These are phyloP conservation scores for Pleurotus ostreatus DNA, from an alignment of 768 basidiomycete genomes.

Conservation along the genomic window DNA sequence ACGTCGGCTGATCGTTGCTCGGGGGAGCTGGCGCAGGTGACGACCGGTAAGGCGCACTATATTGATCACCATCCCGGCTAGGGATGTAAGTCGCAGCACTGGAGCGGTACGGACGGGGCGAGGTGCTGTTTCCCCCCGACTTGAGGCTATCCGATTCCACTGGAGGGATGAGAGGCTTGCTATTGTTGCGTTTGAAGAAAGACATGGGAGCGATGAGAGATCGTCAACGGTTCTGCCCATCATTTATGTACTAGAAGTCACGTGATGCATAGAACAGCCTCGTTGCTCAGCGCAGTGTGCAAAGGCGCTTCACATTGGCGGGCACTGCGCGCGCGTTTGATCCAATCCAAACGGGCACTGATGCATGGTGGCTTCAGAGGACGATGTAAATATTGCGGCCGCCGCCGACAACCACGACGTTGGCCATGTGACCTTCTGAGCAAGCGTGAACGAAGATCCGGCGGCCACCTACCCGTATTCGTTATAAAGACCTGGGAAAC, in stretches of 20 bases:
- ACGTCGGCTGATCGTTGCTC: constrained; percentile 14
- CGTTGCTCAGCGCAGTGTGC: no score
- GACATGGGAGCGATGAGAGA: constrained; percentile 40
- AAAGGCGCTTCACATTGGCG: no score
- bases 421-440: neutral
- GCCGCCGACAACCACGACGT: neutral
- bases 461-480: neutral
- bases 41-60: constrained; percentile 25
- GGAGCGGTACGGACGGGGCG: constrained; percentile 43
- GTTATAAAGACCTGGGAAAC: neutral
- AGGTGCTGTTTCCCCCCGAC: constrained; percentile 27
- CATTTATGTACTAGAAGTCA: constrained; percentile 4
- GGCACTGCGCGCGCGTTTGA: neutral
- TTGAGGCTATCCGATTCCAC: constrained; percentile 33
- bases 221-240: neutral
- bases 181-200: constrained; percentile 61
- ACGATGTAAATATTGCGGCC: no score
- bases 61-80: constrained; percentile 66
- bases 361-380: neutral
- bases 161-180: constrained; percentile 66
- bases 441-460: neutral
- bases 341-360: neutral
- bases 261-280: neutral
- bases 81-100: constrained; percentile 61
- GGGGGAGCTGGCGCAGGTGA: neutral